phyloP scores from a whole-genome alignment of 2,329 filamentous ascomycete species.

The Elsinoe ampelina region DNA sequence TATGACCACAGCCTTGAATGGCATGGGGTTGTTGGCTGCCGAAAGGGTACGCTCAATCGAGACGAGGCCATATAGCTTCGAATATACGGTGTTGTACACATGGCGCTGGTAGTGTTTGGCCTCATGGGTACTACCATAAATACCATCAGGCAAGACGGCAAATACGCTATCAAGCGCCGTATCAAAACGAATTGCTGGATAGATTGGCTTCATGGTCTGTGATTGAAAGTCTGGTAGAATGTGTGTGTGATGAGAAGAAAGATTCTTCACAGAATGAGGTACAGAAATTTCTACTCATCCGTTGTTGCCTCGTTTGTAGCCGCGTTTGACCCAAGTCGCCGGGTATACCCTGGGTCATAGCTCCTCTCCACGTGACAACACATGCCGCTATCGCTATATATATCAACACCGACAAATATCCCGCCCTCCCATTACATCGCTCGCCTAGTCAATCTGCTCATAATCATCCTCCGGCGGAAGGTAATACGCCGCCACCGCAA shows the following conservation, averaged over 20 bases:
- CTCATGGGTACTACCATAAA: background rate
- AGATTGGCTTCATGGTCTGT: background rate
- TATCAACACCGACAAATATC: too few relatives aligned
- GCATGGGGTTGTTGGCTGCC: too few relatives aligned
- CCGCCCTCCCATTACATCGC: too few relatives aligned
- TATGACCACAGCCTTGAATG: too few relatives aligned
- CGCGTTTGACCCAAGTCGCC: background rate
- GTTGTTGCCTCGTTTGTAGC: background rate
- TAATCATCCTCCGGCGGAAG: slow-evolving; percentile 79
- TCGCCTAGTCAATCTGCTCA: slow-evolving; percentile 39
- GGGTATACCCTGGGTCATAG: slow-evolving; percentile 1
- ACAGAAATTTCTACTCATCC: background rate
- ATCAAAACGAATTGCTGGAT: background rate
- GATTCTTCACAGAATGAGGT: background rate
- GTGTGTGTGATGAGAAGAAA: background rate
- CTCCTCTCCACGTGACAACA: background rate
- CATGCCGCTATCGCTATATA: background rate
- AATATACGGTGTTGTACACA: too few relatives aligned
- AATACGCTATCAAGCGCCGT: background rate
- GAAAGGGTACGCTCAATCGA: too few relatives aligned
- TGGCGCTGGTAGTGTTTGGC: too few relatives aligned
- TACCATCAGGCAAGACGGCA: background rate
- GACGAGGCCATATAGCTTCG: too few relatives aligned
- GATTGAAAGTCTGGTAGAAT: background rate
- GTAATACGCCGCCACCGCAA: slow-evolving; percentile 58